Evolutionary conservation across 2,329 filamentous ascomycete genomes (phyloP).

Genomic region (Penicillium thymicola): DNA sequence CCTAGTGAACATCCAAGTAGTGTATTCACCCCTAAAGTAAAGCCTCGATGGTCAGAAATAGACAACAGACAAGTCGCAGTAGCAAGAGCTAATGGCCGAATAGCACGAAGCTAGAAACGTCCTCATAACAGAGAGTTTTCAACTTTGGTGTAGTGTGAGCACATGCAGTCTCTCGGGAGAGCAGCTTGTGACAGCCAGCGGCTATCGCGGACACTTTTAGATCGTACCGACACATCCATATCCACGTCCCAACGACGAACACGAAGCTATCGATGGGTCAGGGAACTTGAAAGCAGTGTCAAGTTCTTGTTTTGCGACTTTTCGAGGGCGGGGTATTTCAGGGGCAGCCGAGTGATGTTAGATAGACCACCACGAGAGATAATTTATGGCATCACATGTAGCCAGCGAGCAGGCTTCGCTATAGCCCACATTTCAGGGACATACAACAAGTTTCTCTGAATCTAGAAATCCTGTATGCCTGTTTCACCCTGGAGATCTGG

Average conservation of each 20-base stretch:
- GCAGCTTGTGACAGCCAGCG: not conserved
- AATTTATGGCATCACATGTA: not conserved
- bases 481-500: conserved; percentile 56
- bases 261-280: not conserved
- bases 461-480: conserved; percentile 68
- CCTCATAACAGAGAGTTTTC: not conserved
- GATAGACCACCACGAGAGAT: not conserved
- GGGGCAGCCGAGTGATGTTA: not conserved
- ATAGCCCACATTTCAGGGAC: not conserved
- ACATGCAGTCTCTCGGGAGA: not conserved
- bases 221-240: not conserved
- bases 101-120: not conserved
- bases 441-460: not conserved
- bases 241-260: not conserved
- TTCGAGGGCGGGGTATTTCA: not conserved
- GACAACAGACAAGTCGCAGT: not conserved
- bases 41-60: not conserved
- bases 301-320: not conserved
- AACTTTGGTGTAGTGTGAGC: not conserved
- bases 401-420: not conserved
- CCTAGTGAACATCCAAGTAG: not conserved
- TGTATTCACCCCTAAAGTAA: not conserved
- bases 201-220: not conserved
- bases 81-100: not conserved
- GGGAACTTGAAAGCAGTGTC: not conserved